Conservation (phyloP, 2,329 filamentous ascomycete genomes). For the Arthrocladium fulminans region DNA sequence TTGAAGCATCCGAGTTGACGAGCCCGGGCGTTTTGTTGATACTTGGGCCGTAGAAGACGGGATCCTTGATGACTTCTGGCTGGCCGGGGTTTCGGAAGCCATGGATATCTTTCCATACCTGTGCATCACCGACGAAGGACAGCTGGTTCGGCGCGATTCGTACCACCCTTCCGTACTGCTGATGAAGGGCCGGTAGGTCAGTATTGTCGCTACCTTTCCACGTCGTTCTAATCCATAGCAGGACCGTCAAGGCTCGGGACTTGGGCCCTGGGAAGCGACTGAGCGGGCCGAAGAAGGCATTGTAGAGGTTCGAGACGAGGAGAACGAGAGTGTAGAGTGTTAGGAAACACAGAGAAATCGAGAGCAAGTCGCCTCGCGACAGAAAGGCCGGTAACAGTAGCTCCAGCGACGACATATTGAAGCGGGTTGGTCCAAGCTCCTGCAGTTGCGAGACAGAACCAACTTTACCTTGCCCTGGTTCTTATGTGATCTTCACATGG, state of each 20-base stretch:
- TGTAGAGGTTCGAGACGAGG: constrained; percentile 8
- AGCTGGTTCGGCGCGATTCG: constrained; percentile 34
- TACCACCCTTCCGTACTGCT: constrained; percentile 25
- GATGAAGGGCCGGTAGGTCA: constrained; percentile 10
- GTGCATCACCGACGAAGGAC: constrained; percentile 25
- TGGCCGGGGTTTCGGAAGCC: constrained; percentile 15
- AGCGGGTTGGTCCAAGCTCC: neutral
- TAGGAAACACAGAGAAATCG: neutral
- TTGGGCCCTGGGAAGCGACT: constrained; percentile 25
- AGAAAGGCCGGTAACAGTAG: neutral
- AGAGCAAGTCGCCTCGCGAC: neutral
- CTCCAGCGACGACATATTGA: neutral
- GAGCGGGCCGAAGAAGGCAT: constrained; percentile 23
- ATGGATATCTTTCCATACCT: constrained; percentile 30
- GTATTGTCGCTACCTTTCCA: neutral
- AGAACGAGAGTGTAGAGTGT: neutral
- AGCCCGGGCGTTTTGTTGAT: constrained; percentile 13
- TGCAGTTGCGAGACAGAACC: too few relatives aligned
- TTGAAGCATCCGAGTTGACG: constrained; percentile 12
- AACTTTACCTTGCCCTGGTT: too few relatives aligned
- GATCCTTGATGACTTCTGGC: constrained; percentile 34
- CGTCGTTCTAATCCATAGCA: neutral
- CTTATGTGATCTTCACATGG: too few relatives aligned
- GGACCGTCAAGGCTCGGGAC: neutral
- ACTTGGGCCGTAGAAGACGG: constrained; percentile 20